Conservation (phyloP, 2,329 filamentous ascomycete species). For the Penicillium decumbens region DNA sequence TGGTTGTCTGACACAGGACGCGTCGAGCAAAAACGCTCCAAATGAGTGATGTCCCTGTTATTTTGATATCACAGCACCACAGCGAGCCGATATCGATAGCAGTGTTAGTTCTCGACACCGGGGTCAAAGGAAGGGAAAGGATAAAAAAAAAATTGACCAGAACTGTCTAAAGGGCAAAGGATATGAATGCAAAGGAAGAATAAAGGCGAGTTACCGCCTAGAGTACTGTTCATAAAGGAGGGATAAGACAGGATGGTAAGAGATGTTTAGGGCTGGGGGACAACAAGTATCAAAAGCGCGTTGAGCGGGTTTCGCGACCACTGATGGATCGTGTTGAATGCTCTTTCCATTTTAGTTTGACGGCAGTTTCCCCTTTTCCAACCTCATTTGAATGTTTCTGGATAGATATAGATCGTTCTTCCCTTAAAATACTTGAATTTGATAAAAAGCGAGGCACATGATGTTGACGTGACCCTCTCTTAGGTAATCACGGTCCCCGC, state of each 20-base stretch:
- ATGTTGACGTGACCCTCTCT: conserved; percentile 7
- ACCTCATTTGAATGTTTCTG: neutral
- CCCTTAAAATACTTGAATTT: neutral
- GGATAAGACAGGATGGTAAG: conserved; percentile 1
- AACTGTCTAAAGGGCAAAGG: neutral
- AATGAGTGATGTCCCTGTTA: neutral
- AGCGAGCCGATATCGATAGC: conserved; percentile 1
- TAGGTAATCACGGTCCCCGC: conserved; percentile 25
- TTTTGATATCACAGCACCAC: neutral
- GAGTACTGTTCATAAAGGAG: neutral
- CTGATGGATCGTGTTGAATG: neutral
- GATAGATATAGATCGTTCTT: neutral
- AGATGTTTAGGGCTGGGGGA: conserved; percentile 3
- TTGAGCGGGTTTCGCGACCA: neutral
- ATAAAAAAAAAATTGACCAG: neutral
- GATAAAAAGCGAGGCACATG: conserved; percentile 9
- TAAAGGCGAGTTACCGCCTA: neutral
- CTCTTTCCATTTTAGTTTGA: neutral
- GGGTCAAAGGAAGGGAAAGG: conserved; percentile 3
- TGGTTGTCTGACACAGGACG: too few relatives aligned
- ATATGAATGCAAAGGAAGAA: conserved; percentile 1
- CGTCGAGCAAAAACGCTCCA: neutral
- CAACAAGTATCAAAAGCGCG: neutral
- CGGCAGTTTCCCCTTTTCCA: neutral
- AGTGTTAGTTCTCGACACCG: neutral